Base-by-base conservation (phyloP, 2,329 filamentous ascomycete genomes). In the Sporothrix brunneoviolacea region DNA sequence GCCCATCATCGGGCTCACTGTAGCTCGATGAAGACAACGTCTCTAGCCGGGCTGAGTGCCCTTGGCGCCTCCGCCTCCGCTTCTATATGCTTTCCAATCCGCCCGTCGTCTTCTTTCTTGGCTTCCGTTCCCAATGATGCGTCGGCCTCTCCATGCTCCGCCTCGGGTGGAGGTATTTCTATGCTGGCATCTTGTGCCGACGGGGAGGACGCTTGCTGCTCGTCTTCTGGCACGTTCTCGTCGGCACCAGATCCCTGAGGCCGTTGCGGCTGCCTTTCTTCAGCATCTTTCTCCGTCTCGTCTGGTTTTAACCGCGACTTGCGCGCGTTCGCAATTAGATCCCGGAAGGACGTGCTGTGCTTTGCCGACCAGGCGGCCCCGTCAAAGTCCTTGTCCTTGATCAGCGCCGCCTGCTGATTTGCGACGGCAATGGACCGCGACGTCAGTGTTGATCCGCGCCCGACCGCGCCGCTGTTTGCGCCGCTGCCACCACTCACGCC, bases 321-420 rank as follows among this genome's bases (percentile, higher is more conserved):
- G 54, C 80, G 79, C 15, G 91, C 93, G 58, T 78, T 83, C 3
- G 83, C 84, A 59, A 97, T 91, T 39, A 98, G 66, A 38, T 85
- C 77, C 54, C 83, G 82, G 64, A 95, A 98, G 1, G 89, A 84
- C 16, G 70, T 71, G 42, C 83, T 82, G 66, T 97, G 85, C 54
- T 75, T 83, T 8, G 72, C 73, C 21, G 84, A 82, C 84, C 91
- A 95, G 0, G 81, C 84, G 2, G 76, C 74, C 3, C 83, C 83
- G 63, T 95, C 88, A 62, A 97, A 97, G 53, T 93, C 86, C 63
- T 95, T 97, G 58, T 85, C 83, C 72, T 87, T 91, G 52, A 97
- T 77, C 69, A 70, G 76, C 48, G 65, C 68, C 37, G 65, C 68
- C 18, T 65, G 54, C 38, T 53, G 50, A 13, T 58, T 60, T 2